Conservation (phyloP, 768 basidiomycete species). For the Aureoboletus auriporus region DNA sequence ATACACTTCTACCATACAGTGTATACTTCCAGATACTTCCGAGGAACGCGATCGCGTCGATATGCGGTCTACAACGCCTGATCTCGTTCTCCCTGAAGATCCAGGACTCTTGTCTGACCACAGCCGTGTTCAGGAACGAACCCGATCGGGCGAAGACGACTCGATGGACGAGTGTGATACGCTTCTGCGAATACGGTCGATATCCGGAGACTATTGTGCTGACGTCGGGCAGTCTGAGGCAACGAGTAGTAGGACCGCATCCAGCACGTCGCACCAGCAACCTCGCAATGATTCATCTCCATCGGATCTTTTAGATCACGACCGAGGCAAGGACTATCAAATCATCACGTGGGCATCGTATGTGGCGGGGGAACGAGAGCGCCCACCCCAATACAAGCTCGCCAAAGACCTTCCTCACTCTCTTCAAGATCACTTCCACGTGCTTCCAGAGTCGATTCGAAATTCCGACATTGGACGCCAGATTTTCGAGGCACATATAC, state of each 20-base stretch:
- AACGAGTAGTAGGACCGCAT: constrained; percentile 13
- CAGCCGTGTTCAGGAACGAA: not conserved
- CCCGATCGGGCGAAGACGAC: constrained; percentile 1
- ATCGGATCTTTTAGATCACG: no score
- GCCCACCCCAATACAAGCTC: constrained; percentile 23
- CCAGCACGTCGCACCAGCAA: constrained; percentile 10
- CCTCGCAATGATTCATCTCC: not conserved
- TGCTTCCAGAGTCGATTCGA: constrained; percentile 38
- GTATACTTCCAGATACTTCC: not conserved
- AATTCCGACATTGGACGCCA: constrained; percentile 41
- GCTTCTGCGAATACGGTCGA: constrained; percentile 2
- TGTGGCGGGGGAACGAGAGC: constrained; percentile 12
- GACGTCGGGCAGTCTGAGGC: constrained; percentile 7
- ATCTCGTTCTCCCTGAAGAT: constrained; percentile 18
- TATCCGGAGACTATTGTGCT: not conserved
- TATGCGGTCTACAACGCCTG: not conserved
- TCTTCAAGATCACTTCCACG: constrained; percentile 65
- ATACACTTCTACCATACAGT: constrained; percentile 1
- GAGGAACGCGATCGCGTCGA: not conserved
- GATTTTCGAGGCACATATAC: constrained; percentile 64
- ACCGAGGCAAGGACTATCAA: not conserved
- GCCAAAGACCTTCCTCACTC: constrained; percentile 55
- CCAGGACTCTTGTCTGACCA: not conserved
- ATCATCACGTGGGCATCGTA: constrained; percentile 23
- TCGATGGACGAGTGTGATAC: constrained; percentile 17